A percentile compares a stretch with the other conserved stretches of the same genome.
These are phyloP conservation scores for Pyrenophora seminiperda DNA, from an alignment of 2,329 filamentous ascomycete genomes.

Conservation along the genomic window DNA sequence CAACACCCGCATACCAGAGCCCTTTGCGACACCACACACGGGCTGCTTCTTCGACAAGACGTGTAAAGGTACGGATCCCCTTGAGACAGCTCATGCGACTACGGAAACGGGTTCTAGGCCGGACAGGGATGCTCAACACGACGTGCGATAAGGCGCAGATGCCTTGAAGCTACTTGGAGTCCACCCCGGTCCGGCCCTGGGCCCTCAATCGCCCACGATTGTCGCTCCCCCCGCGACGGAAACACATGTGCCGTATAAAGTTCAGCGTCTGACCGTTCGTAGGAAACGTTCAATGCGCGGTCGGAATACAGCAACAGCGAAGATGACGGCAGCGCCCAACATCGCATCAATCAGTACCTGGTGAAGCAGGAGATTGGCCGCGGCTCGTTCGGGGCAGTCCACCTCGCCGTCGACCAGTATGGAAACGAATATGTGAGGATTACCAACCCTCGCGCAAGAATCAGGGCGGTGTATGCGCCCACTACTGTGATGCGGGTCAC, in stretches of 20 bases:
- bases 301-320: conserved; percentile 87
- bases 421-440: conserved; percentile 85
- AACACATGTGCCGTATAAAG: neutral
- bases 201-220: neutral
- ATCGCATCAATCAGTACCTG: conserved; percentile 91
- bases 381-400: conserved; percentile 92
- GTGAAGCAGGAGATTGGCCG: conserved; percentile 96
- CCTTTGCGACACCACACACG: conserved; percentile 69
- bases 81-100: neutral
- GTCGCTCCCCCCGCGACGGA: neutral
- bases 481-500: conserved; percentile 31
- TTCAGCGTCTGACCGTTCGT: conserved; percentile 1
- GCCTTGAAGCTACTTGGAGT: neutral
- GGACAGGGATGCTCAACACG: neutral
- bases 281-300: conserved; percentile 91
- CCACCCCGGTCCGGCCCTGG: neutral
- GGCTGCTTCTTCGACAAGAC: conserved; percentile 63
- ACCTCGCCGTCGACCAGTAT: conserved; percentile 87
- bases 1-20: conserved; percentile 63
- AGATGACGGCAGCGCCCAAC: conserved; percentile 77
- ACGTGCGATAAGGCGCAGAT: neutral
- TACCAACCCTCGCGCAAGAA: conserved; percentile 25
- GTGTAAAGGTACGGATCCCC: conserved; percentile 61
- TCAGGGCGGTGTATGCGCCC: conserved; percentile 4
- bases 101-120: neutral